A percentile compares a stretch with the other conserved stretches of the same genome.
These are phyloP conservation scores for Fusarium sp. DNA, from an alignment of 2,329 filamentous ascomycete species.

Conservation along the genomic window DNA sequence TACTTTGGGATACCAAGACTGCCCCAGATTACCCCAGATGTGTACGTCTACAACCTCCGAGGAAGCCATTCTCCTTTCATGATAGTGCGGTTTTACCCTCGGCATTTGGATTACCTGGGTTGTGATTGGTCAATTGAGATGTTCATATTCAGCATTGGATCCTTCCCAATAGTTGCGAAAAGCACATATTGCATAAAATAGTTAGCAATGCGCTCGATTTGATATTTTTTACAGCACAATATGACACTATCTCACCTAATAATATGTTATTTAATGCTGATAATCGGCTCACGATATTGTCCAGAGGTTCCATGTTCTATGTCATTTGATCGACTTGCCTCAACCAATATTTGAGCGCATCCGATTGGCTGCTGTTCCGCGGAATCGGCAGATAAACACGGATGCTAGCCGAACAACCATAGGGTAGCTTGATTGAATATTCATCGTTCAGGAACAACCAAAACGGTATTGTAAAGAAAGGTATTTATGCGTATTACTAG, in stretches of 20 bases:
- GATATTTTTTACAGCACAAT: too few species aligned
- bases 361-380: constrained; percentile 24
- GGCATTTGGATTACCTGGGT: background rate
- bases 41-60: constrained; percentile 3
- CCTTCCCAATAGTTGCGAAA: background rate
- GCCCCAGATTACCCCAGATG: constrained; percentile 23
- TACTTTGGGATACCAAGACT: background rate
- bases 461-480: too few species aligned
- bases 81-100: background rate
- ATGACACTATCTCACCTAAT: fast-evolving
- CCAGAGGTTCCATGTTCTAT: fast-evolving
- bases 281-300: too few species aligned
- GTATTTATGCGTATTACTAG: too few species aligned
- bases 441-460: too few species aligned
- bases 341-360: background rate
- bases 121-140: background rate
- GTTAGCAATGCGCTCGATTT: too few species aligned
- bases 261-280: background rate
- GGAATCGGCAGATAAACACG: constrained; percentile 15
- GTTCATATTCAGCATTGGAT: fast-evolving
- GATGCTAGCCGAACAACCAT: background rate
- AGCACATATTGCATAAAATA: too few species aligned
- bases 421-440: background rate
- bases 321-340: background rate
- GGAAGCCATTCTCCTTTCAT: background rate